phyloP scores from a whole-genome alignment of 2,329 filamentous ascomycete genomes.

The Calonectria honghensis region DNA sequence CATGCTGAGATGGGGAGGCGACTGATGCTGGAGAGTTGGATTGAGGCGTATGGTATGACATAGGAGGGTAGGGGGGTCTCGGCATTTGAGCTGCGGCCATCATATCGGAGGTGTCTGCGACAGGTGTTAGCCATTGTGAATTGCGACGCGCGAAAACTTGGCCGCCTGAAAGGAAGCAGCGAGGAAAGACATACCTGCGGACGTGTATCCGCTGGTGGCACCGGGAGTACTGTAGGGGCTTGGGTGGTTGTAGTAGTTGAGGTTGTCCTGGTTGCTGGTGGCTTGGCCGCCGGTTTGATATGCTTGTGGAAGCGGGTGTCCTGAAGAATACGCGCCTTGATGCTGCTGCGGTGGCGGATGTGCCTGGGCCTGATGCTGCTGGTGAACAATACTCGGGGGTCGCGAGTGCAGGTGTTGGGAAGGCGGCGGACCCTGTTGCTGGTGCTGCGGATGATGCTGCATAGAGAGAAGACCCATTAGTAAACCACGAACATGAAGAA shows the following conservation, averaged over 20 bases:
- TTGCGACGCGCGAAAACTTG: slow-evolving; percentile 39
- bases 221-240: slow-evolving; percentile 90
- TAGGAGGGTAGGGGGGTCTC: slow-evolving; percentile 88
- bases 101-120: slow-evolving; percentile 76
- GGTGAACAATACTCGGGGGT: slow-evolving; percentile 83
- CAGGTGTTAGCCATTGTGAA: slow-evolving; percentile 45
- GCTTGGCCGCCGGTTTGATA: slow-evolving; percentile 82
- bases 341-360: slow-evolving; percentile 79
- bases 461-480: slow-evolving; percentile 78
- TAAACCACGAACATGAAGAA: slow-evolving; percentile 63
- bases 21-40: slow-evolving; percentile 96
- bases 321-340: slow-evolving; percentile 79
- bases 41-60: slow-evolving; percentile 93
- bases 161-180: slow-evolving; percentile 15
- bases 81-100: slow-evolving; percentile 82
- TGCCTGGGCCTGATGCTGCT: slow-evolving; percentile 81
- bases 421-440: slow-evolving; percentile 82
- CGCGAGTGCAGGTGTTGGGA: slow-evolving; percentile 81
- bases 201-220: slow-evolving; percentile 88
- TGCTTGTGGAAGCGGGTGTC: slow-evolving; percentile 78
- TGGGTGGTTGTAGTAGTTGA: slow-evolving; percentile 85
- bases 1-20: slow-evolving; percentile 90
- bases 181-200: slow-evolving; percentile 80
- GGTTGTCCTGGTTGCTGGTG: slow-evolving; percentile 77
- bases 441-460: slow-evolving; percentile 86